These are phyloP conservation scores for Phoma sp. DNA, from an alignment of 2,329 filamentous ascomycete genomes.

Conservation along the genomic window DNA sequence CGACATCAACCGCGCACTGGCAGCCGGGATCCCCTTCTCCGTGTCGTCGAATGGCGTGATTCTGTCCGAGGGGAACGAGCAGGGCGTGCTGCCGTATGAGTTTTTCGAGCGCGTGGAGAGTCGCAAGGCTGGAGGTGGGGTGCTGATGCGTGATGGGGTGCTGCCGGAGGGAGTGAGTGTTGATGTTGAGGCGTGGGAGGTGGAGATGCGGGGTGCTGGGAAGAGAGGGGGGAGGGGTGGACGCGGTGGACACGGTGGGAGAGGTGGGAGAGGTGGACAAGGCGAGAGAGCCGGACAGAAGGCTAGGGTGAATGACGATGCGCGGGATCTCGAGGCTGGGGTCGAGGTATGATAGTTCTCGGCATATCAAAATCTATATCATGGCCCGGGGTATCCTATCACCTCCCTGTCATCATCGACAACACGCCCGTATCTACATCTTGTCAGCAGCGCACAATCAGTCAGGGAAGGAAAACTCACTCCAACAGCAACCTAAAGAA, in stretches of 20 bases:
- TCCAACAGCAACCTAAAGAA: conserved; percentile 68
- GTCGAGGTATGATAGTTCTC: not conserved
- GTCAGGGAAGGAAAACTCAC: conserved; percentile 44
- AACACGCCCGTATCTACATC: conserved; percentile 51
- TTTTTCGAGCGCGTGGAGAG: conserved; percentile 77
- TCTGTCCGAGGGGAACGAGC: conserved; percentile 56
- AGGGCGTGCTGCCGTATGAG: conserved; percentile 44
- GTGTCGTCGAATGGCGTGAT: conserved; percentile 59
- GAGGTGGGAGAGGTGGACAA: conserved; percentile 23
- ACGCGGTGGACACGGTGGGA: conserved; percentile 13
- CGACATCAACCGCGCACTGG: conserved; percentile 71
- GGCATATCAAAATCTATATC: not conserved
- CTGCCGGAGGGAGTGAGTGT: conserved; percentile 52
- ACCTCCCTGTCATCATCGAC: conserved; percentile 54
- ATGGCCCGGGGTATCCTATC: conserved; percentile 52
- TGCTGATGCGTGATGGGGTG: conserved; percentile 74
- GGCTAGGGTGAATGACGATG: no score
- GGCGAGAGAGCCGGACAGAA: conserved; percentile 23
- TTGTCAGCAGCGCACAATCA: conserved; percentile 5
- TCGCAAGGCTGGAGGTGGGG: conserved; percentile 63
- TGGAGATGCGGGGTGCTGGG: conserved; percentile 30
- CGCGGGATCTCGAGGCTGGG: conserved; percentile 28
- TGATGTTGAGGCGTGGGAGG: conserved; percentile 47
- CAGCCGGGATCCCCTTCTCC: conserved; percentile 73
- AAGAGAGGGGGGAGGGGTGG: conserved; percentile 33